A percentile compares a stretch with the other conserved stretches of the same genome.
phyloP scores from a whole-genome alignment of 176 grass and related monocot species.

The Bromus sterilis region DNA sequence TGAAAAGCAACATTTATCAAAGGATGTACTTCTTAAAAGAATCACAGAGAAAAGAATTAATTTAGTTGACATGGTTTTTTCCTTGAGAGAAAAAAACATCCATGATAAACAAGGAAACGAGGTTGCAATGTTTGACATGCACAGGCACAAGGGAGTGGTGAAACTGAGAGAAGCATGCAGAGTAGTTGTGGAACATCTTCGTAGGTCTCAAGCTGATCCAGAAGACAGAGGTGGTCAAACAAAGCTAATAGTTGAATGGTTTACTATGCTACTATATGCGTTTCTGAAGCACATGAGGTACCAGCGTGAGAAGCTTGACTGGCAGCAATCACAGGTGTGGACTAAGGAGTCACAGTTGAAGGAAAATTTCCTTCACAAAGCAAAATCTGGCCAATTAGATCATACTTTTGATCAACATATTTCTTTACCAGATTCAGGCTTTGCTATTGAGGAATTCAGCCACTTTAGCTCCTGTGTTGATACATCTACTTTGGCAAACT shows the following conservation, averaged over 20 bases:
- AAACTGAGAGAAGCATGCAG: conserved; percentile 34
- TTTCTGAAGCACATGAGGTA: conserved; percentile 54
- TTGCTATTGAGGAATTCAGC: conserved; percentile 57
- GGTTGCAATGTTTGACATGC: conserved; percentile 33
- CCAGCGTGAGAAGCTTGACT: conserved; percentile 50
- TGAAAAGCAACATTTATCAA: conserved; percentile 17
- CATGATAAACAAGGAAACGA: conserved; percentile 46
- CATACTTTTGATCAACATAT: conserved; percentile 60
- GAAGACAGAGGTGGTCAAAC: conserved; percentile 27
- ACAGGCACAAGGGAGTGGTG: conserved; percentile 38
- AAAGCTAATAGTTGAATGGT: conserved; percentile 43
- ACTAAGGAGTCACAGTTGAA: conserved; percentile 59
- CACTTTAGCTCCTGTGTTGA: conserved; percentile 26
- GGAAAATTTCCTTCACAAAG: conserved; percentile 41
- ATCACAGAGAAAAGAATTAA: conserved; percentile 37
- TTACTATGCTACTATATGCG: conserved; percentile 37
- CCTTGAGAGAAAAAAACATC: conserved; percentile 47
- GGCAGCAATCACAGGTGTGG: conserved; percentile 39
- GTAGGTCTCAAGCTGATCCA: conserved; percentile 12
- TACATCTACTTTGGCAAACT: conserved; percentile 12
- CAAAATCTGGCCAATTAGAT: conserved; percentile 55
- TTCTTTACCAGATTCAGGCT: conserved; percentile 55
- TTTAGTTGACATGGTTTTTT: conserved; percentile 60
- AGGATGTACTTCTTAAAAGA: conserved; percentile 32
- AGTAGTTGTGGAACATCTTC: conserved; percentile 41